A percentile compares a stretch with the other conserved stretches of the same genome.
phyloP scores from a whole-genome alignment of 805 yeast genomes.

The Metschnikowia colocasiae region DNA sequence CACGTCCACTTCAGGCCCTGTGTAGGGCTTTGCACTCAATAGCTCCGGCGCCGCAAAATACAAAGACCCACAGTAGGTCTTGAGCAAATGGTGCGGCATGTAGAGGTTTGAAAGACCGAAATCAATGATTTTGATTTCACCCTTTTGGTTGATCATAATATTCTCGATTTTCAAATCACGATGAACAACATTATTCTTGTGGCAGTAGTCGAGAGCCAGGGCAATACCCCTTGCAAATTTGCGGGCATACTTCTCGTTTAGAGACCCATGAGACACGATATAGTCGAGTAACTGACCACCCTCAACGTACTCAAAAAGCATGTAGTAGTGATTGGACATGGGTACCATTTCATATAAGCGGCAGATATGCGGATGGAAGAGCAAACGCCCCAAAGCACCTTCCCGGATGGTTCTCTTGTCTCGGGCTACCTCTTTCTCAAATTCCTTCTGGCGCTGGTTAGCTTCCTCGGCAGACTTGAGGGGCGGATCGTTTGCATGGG shows the following conservation, averaged over 20 bases:
- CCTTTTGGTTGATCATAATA: constrained; percentile 88
- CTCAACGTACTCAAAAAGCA: constrained; percentile 93
- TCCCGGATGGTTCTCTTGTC: constrained; percentile 92
- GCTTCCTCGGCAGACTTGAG: constrained; percentile 56
- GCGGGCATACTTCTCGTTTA: constrained; percentile 91
- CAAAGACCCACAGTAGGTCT: constrained; percentile 94
- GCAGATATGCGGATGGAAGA: constrained; percentile 91
- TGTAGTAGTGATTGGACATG: constrained; percentile 94
- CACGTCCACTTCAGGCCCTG: constrained; percentile 96
- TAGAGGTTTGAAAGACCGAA: constrained; percentile 91
- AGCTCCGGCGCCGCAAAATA: constrained; percentile 99
- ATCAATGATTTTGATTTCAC: constrained; percentile 93
- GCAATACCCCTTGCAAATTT: constrained; percentile 94
- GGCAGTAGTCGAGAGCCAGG: constrained; percentile 90
- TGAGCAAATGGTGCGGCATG: constrained; percentile 64
- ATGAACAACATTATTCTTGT: constrained; percentile 90
- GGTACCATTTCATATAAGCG: constrained; percentile 89
- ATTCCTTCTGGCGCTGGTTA: constrained; percentile 61
- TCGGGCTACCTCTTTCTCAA: constrained; percentile 79
- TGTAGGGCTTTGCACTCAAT: constrained; percentile 84
- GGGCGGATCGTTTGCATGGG: constrained; percentile 66
- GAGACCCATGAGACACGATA: constrained; percentile 91
- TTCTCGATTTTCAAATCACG: constrained; percentile 96
- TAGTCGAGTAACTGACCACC: constrained; percentile 98
- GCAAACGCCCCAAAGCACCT: constrained; percentile 86